Base-by-base conservation (phyloP, 2,329 filamentous ascomycete species). In the Phialocephala subalpina region DNA sequence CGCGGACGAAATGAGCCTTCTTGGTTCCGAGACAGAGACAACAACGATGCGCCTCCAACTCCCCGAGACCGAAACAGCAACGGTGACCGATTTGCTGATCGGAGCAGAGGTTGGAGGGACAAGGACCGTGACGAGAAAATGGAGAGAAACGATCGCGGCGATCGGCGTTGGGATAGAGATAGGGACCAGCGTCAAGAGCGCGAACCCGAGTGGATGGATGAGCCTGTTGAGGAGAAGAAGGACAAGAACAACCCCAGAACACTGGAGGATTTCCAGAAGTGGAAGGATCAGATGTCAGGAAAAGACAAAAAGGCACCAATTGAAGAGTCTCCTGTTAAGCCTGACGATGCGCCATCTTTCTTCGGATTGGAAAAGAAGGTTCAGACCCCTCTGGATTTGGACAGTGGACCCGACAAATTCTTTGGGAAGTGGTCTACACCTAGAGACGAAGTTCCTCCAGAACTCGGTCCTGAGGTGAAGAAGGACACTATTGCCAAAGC, bases 141-240 rank as follows among this genome's bases (percentile, higher is more conserved):
- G 20, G 75, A 82, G 78, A 76, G 63, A 73, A 72, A 73, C 76
- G 71, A 74, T 33, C 64, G 70, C 42, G 69, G 66, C 18, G 74
- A 75, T 35, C 66, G 71, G 60, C 49, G 49, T 53, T 53, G 57
- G 35, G 72, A 73, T 38, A 62, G 72, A 20, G 69, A 73, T 55
- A 63, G 70, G 40, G 65, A 69, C 52, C 73, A 73, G 73, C 85
- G 86, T 65, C 80, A 86, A 70, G 93, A 97, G 76, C 89, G 92
- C 70, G 93, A 97, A 59, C 94, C 95, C 5, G 94, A 97, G 78
- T 97, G 94, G 95, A 84, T 97, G 78, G 93, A 97, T 75, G 86
- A 90, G 65, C 88, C 89, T 18, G 84, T 84, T 25, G 90, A 91
- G 65, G 90, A 92, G 60, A 88, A 90, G 73, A 49, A 49, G 65